Base-by-base conservation (phyloP, 768 basidiomycete species). In the Phanerodontia chrysosporium region DNA sequence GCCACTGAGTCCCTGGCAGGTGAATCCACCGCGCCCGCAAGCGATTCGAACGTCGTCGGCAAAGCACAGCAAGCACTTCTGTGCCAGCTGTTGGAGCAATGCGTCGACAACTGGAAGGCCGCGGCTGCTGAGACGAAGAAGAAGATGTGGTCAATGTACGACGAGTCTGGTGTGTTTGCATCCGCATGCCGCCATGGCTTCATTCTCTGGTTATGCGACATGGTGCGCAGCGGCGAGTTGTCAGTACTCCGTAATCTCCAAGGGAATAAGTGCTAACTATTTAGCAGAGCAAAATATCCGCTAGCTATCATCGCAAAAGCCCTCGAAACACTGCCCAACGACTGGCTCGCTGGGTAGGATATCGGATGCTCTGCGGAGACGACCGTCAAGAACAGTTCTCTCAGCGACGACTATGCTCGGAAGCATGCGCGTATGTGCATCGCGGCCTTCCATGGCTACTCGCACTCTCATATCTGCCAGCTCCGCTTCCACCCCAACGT, bases 131-230 rank as follows among this genome's bases (percentile, higher is more conserved):
- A 75, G 28, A 61, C 63, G 1, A 59, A 63, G 32, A 75, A 73
- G 59, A 65, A 60, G 22, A 73, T 71, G 68, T 76, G 70, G 74
- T 64, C 59, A 3, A 62, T 75, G 9, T 79, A 75, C 52, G 59
- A 72, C 0, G 73, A 77, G 65, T 69, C 73, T 0, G 75, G 77
- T 0, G 63, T 76, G 10, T 79, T 80, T 58, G 67, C 72, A 0
- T 54, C 61, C 18, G 61, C 57, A 8, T 67, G 66, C 39, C 62
- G 62, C 5, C 66, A 67, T 57, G 65, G 66, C 0, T 42, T 65
- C 27, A 61, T 67, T 16, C 59, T 66, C 1, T 62, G 61, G 63
- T 12, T 64, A 1, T 21, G 28, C 7, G 61, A 67, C 29, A 62
- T 58, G 67, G 45, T 64, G 0, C 21, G 35, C 16, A 64, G 62